Evolutionary conservation across 768 basidiomycete species (phyloP).

Genomic region (Brasilioporus rufonigricans): DNA sequence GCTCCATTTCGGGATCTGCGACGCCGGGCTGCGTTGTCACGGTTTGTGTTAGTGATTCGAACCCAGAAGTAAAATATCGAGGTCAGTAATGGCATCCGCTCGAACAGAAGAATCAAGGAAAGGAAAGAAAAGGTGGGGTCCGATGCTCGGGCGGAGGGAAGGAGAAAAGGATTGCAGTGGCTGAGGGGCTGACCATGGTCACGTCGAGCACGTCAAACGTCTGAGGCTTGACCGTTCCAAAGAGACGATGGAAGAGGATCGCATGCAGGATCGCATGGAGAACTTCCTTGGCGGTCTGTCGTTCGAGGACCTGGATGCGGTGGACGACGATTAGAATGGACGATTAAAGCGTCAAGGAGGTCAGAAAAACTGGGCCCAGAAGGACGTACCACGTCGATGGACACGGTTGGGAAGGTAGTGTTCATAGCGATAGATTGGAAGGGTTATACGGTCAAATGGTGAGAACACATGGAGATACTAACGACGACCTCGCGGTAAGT

Average conservation of each 20-base stretch:
- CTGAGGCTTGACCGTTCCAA: conserved; percentile 75
- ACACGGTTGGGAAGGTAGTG: conserved; percentile 24
- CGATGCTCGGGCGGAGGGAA: neutral
- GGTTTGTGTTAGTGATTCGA: neutral
- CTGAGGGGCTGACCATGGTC: conserved; percentile 61
- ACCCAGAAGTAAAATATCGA: too few species aligned
- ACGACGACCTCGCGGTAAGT: too few species aligned
- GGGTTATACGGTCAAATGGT: neutral
- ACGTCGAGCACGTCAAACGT: conserved; percentile 81
- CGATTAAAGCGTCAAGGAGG: neutral
- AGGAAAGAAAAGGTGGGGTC: too few species aligned
- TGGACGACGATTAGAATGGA: too few species aligned
- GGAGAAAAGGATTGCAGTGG: neutral
- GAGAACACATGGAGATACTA: neutral
- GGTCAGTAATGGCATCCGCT: too few species aligned
- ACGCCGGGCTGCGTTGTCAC: conserved; percentile 63
- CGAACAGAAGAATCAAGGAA: too few species aligned
- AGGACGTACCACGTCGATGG: conserved; percentile 31
- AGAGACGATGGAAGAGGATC: conserved; percentile 79
- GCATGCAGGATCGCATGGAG: conserved; percentile 76
- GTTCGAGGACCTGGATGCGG: conserved; percentile 67
- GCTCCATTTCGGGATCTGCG: conserved; percentile 67
- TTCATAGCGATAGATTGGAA: conserved; percentile 21
- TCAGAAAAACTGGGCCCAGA: neutral
- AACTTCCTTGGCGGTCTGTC: conserved; percentile 69